These are phyloP conservation scores for Aspergillus thermomutatus DNA, from an alignment of 2,329 filamentous ascomycete genomes.

Conservation along the genomic window DNA sequence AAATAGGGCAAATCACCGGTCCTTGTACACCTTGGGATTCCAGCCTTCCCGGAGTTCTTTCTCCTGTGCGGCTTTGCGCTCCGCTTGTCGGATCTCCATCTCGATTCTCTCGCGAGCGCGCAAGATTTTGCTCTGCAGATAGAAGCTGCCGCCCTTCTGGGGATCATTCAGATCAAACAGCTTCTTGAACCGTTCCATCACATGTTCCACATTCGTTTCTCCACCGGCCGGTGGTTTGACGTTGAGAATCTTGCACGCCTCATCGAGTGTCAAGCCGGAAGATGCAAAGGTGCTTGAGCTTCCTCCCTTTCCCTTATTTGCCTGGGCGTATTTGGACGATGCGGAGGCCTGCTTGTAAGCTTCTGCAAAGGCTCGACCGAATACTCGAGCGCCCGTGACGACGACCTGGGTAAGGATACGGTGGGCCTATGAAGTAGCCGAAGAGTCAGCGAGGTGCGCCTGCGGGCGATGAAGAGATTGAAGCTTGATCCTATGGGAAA, in stretches of 20 bases:
- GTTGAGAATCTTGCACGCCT: conserved; percentile 96
- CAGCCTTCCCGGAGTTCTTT: conserved; percentile 80
- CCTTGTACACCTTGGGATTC: conserved; percentile 94
- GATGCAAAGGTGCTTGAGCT: conserved; percentile 54
- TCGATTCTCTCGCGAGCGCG: conserved; percentile 90
- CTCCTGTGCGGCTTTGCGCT: conserved; percentile 69
- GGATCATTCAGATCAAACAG: conserved; percentile 94
- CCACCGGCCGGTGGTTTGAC: conserved; percentile 82
- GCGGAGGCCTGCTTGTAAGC: conserved; percentile 95
- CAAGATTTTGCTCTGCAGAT: conserved; percentile 94
- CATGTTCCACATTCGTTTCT: conserved; percentile 71
- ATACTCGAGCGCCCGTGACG: conserved; percentile 82
- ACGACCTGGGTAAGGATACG: conserved; percentile 92
- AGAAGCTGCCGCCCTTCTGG: conserved; percentile 94
- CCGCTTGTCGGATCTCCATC: conserved; percentile 71
- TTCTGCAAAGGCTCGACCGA: conserved; percentile 88
- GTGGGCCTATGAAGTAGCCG: conserved; percentile 64
- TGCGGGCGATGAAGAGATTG: not conserved
- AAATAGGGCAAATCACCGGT: conserved; percentile 51
- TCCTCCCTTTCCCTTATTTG: conserved; percentile 59
- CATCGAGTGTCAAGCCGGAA: conserved; percentile 83
- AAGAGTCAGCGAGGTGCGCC: not conserved
- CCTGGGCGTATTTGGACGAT: conserved; percentile 74
- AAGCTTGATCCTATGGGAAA: not conserved
- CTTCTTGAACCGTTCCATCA: conserved; percentile 86